Conservation (phyloP, 805 yeast genomes). For the Zygosaccharomyces bisporus region DNA sequence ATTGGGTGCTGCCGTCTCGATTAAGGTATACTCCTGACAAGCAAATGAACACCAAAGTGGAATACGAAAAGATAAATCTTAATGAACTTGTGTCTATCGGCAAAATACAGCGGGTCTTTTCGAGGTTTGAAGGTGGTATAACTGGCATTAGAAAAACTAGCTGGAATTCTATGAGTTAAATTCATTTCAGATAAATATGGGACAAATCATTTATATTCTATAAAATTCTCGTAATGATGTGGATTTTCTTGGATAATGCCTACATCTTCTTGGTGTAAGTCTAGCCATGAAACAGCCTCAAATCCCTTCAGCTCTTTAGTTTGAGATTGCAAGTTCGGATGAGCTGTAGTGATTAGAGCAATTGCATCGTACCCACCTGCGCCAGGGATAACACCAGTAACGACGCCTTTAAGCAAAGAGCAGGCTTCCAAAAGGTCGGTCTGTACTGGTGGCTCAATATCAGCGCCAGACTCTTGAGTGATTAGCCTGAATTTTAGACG, state of each 20-base stretch:
- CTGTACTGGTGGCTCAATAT: constrained; percentile 82
- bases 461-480: constrained; percentile 68
- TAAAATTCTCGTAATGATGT: constrained; percentile 26
- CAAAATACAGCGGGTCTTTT: constrained; percentile 28
- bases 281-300: constrained; percentile 59
- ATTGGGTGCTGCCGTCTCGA: constrained; percentile 34
- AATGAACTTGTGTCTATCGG: constrained; percentile 28
- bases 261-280: constrained; percentile 55
- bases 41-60: constrained; percentile 33
- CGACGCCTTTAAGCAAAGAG: constrained; percentile 59
- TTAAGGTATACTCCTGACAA: constrained; percentile 34
- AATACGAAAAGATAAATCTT: constrained; percentile 30
- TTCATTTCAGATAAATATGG: background rate
- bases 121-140: constrained; percentile 35
- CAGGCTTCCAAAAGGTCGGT: constrained; percentile 63
- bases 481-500: constrained; percentile 56
- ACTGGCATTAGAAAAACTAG: constrained; percentile 32
- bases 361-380: constrained; percentile 98
- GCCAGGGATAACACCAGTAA: constrained; percentile 98
- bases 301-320: constrained; percentile 36
- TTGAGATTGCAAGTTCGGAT: constrained; percentile 34
- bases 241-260: constrained; percentile 54
- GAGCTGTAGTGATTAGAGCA: constrained; percentile 58
- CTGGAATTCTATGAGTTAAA: constrained; percentile 11
- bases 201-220: constrained; percentile 2